Base-by-base conservation (phyloP, 2,329 filamentous ascomycete genomes). In the Fusarium subtropicale region DNA sequence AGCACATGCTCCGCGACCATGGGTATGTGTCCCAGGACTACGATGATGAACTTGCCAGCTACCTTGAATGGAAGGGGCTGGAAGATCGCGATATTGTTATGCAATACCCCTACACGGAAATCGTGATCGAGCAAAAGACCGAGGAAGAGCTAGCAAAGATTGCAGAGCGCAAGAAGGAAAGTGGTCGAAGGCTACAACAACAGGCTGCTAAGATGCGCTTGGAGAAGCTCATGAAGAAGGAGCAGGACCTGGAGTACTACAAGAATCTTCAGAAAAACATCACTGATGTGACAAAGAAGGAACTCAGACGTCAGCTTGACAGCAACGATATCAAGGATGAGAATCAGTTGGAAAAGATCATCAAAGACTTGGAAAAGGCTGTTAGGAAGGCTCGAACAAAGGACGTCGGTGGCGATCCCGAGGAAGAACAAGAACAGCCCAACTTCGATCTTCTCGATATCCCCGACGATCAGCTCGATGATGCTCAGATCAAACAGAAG, bases 131-230 rank as follows among this genome's bases (percentile, higher is more conserved):
- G 1, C 92, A 97, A 77, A 99, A 99, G 82, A 96, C 91, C 3
- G 93, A 97, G 76, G 96, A 98, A 78, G 96, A 99, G 78, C 86
- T 99, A 18, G 93, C 92, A 4, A 87, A 90, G 41, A 93, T 97
- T 68, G 94, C 95, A 13, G 96, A 99, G 83, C 91, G 95, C 77
- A 93, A 97, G 76, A 97, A 97, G 78, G 96, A 99, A 80, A 96
- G 93, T 72, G 96, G 96, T 0, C 87, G 96, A 68, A 87, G 97
- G 46, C 78, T 99, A 28, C 96, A 99, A 79, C 94, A 97, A 75
- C 96, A 99, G 79, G 96, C 96, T 0, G 95, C 95, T 12, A 98
- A 97, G 80, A 97, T 97, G 93, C 91, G 96, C 10, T 83, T 99
- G 1, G 96, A 99, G 70, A 97, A 97, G 75, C 84, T 99, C 47